Conservation (phyloP, 2,329 filamentous ascomycete genomes). For the Exophiala sideris region DNA sequence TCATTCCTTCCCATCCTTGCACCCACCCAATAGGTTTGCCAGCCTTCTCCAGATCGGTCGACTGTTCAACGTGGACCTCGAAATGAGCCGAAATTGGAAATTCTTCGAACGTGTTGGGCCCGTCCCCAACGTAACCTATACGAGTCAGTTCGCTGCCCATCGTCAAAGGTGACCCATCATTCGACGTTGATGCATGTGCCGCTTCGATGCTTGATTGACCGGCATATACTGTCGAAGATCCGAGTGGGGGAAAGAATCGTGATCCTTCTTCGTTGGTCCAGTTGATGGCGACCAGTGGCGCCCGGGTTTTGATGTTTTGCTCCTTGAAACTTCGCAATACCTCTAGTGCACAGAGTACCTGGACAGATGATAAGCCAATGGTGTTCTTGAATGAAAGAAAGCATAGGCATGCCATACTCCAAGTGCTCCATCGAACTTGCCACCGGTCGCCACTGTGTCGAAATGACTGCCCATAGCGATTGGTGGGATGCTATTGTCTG, state of each 20-base stretch:
- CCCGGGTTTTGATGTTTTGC: constrained; percentile 28
- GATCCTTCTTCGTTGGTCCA: constrained; percentile 32
- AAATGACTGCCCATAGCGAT: constrained; percentile 31
- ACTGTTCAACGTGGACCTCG: constrained; percentile 21
- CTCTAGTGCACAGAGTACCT: constrained; percentile 31
- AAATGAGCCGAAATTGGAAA: constrained; percentile 22
- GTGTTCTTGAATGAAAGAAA: too few relatives aligned
- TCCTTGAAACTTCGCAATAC: constrained; percentile 37
- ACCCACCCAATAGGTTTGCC: constrained; percentile 21
- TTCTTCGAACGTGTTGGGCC: constrained; percentile 18
- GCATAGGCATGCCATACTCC: constrained; percentile 8
- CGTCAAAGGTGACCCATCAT: constrained; percentile 13
- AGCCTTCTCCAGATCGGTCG: constrained; percentile 18
- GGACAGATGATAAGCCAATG: too few relatives aligned
- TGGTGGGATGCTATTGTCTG: constrained; percentile 26
- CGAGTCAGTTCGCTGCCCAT: constrained; percentile 17
- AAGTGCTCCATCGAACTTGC: constrained; percentile 29
- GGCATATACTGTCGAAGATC: constrained; percentile 20
- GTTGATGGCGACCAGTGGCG: constrained; percentile 30
- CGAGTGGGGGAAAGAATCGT: constrained; percentile 18
- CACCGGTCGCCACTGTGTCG: constrained; percentile 30
- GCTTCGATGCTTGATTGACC: constrained; percentile 14
- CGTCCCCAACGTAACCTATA: constrained; percentile 21
- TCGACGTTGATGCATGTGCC: constrained; percentile 9
- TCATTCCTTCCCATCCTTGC: constrained; percentile 19